Base-by-base conservation (phyloP, 495 filamentous ascomycete species). In the Talaromyces liani region DNA sequence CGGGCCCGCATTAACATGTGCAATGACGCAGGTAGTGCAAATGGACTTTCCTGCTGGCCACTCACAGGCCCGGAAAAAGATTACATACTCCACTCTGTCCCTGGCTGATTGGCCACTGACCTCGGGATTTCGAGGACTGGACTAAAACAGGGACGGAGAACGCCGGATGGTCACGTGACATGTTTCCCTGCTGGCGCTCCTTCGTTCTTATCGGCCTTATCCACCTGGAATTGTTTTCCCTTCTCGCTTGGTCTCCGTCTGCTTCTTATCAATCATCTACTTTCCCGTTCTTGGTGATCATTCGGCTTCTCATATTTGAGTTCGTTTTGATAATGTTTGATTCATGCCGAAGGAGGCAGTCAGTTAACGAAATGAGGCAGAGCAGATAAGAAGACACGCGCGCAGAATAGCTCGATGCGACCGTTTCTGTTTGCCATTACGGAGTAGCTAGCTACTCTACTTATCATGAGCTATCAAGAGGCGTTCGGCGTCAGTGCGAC, bases 401-500 rank as follows among this genome's bases (percentile, higher is more conserved):
- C 47, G 20, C 49, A 54, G 8, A 12, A 9, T 51, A 51, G n/a
- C n/a, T 51, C 47, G 14, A 51, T 51, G 47, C 4, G 47, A 18
- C 47, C n/a, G 14, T 24, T 53, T 54, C 24, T 36, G 33, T 9
- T 9, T 54, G 14, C 49, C 22, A 24, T 2, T 54, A 31, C 29
- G 29, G 8, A 54, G 49, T 54, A 54, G 49, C 49, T 54, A 54
- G 49, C 49, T 36, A 54, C 18, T 54, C 18, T 54, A 54, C 49
- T 24, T 54, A 22, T 22, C 49, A 54, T 6, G 3, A 22, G 49
- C 10, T 54, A 22, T 22, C 49, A 24, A 22, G 18, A 22, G 49
- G 49, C 49, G 49, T 54, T 24, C 49, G 49, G 49, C 47, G 47
- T 53, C 47, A 53, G 47, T 53, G 47, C 47, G 47, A 24, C 49